A percentile compares a stretch with the other conserved stretches of the same genome.
These are phyloP conservation scores for Pisolithus microcarpus DNA, from an alignment of 768 basidiomycete species.

Conservation along the genomic window DNA sequence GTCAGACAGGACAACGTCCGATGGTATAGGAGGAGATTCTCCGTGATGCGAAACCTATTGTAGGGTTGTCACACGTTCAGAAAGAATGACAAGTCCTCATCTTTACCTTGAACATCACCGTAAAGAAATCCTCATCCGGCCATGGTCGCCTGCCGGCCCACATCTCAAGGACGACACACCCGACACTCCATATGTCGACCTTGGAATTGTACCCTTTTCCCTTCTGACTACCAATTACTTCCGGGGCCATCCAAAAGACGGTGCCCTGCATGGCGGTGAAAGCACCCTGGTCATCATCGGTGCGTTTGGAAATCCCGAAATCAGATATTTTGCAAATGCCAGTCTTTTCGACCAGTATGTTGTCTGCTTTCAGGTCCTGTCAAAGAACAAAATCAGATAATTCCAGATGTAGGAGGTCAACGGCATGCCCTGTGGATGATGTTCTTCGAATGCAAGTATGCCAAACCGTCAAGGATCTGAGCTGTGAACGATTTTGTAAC, in stretches of 20 bases:
- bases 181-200: slow-evolving; percentile 97
- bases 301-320: slow-evolving; percentile 97
- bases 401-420: background rate
- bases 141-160: slow-evolving; percentile 96
- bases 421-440: slow-evolving; percentile 81
- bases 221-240: slow-evolving; percentile 80
- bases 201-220: slow-evolving; percentile 89
- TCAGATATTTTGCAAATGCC: slow-evolving; percentile 97
- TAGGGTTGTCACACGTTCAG: background rate
- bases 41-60: slow-evolving; percentile 76
- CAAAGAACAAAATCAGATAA: slow-evolving; percentile 2
- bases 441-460: slow-evolving; percentile 86
- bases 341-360: slow-evolving; percentile 88
- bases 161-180: slow-evolving; percentile 99
- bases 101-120: slow-evolving; percentile 89
- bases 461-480: slow-evolving; percentile 87
- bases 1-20: slow-evolving; percentile 66
- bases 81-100: background rate
- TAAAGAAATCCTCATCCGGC: slow-evolving; percentile 82
- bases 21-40: slow-evolving; percentile 83
- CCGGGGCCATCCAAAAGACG: slow-evolving; percentile 99
- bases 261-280: slow-evolving; percentile 95
- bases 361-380: slow-evolving; percentile 96
- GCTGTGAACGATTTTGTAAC: slow-evolving; percentile 88
- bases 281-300: slow-evolving; percentile 76